These are phyloP conservation scores for Coemansia sp. DNA, from an alignment of 371 early-diverging fungal species.

Conservation along the genomic window DNA sequence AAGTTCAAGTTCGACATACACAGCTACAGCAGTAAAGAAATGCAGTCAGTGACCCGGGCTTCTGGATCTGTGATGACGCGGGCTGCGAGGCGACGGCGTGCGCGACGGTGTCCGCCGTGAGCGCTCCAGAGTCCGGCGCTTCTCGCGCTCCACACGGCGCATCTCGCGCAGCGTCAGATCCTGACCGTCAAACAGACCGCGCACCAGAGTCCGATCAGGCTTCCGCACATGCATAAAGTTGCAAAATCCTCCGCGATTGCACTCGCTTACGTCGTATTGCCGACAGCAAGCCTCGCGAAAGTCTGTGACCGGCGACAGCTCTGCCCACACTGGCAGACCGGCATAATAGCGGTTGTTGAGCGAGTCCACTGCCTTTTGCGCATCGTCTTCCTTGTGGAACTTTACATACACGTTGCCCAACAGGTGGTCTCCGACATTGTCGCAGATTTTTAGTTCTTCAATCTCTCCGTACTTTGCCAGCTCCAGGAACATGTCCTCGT, in stretches of 20 bases:
- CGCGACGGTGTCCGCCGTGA: conserved; percentile 16
- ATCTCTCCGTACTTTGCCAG: conserved; percentile 94
- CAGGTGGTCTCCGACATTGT: conserved; percentile 97
- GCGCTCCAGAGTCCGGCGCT: conserved; percentile 23
- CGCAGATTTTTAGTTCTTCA: conserved; percentile 94
- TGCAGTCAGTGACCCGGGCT: conserved; percentile 24
- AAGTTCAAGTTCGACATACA: neutral
- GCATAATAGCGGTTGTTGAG: conserved; percentile 94
- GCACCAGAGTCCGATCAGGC: conserved; percentile 69
- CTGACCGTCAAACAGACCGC: conserved; percentile 83
- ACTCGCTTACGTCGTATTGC: conserved; percentile 91
- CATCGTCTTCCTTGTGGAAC: conserved; percentile 88
- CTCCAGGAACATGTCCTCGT: conserved; percentile 95
- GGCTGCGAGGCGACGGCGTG: conserved; percentile 47
- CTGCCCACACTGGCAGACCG: conserved; percentile 90
- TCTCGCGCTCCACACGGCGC: conserved; percentile 47
- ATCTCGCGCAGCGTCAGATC: conserved; percentile 50
- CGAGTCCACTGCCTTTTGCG: conserved; percentile 84
- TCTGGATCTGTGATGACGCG: conserved; percentile 24
- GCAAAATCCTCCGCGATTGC: conserved; percentile 95
- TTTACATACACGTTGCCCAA: conserved; percentile 97
- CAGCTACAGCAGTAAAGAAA: conserved; percentile 6
- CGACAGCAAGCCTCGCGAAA: conserved; percentile 97
- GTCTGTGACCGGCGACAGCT: conserved; percentile 94
- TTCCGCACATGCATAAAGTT: conserved; percentile 97